Base-by-base conservation (phyloP, 1,284 basidiomycete genomes). In the Leccinum ambiguum region DNA sequence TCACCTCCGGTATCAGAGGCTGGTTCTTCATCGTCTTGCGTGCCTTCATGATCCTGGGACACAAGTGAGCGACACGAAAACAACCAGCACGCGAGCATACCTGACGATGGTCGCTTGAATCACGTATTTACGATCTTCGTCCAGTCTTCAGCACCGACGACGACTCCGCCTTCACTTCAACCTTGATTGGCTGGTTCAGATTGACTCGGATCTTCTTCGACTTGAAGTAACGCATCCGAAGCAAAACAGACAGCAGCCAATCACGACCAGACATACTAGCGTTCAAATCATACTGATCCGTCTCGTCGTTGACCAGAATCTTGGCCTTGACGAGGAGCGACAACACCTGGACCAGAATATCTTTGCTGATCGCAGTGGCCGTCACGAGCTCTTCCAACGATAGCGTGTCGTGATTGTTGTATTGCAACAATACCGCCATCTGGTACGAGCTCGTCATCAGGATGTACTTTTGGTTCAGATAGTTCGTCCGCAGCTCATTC, bases 1-100 rank as follows among this genome's bases (percentile, higher is more conserved):
- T 96, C 68, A 98, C 95, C 75, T 99, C 97, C 73, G 94, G 92
- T 68, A 99, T 96, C 68, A 99, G 81, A 0, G 89, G 86, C 76
- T 96, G 93, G 79, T 98, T 97, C 83, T 97, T 97, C 90, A 98
- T 92, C 67, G 93, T 94, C 88, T 97, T 97, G 65, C 97, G 87
- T 23, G 95, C 94, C 80, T 98, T 98, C 97, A 98, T 98, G 77
- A 98, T 93, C 64, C 95, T 93, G 72, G 6, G 64, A 61, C 23
- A 41, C 61, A 7, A 11, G 57, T 50, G 36, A 63, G 36, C 8
- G 62, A 48, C 43, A 66, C 43, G 30, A n/a, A 54, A 53, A 33
- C 48, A 48, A 2, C 48, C 6, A 60, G 8, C 8, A 63, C 56
- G 33, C 48, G 1, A 0, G 2, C 65, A 73, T 75, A 94, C 91